Conservation (phyloP, 1,284 basidiomycete species). For the Gomphus bonarii region DNA sequence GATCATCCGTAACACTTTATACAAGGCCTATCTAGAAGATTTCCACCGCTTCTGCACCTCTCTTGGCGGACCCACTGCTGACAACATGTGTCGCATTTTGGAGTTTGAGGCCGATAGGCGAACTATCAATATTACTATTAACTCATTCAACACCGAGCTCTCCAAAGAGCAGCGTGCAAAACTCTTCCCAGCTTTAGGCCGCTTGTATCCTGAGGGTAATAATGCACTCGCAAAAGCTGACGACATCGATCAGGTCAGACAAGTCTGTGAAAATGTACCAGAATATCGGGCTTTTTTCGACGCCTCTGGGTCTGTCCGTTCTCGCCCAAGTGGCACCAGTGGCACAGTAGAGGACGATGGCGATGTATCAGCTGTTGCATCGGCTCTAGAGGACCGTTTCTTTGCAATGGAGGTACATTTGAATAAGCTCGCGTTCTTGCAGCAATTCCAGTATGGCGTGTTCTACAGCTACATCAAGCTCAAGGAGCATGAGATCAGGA, state of each 20-base stretch:
- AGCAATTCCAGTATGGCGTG: conserved; percentile 89
- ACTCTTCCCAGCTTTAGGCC: conserved; percentile 90
- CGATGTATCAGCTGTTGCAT: conserved; percentile 26
- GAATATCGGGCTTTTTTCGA: conserved; percentile 93
- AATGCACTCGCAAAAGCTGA: conserved; percentile 90
- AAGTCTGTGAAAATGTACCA: conserved; percentile 77
- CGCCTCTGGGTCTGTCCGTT: conserved; percentile 29
- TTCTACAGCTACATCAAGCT: conserved; percentile 95
- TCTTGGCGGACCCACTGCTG: conserved; percentile 77
- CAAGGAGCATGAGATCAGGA: conserved; percentile 99
- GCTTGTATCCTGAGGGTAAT: conserved; percentile 93
- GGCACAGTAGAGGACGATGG: conserved; percentile 41
- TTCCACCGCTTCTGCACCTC: conserved; percentile 81
- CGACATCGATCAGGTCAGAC: conserved; percentile 89
- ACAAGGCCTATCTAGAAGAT: conserved; percentile 98
- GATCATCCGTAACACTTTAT: conserved; percentile 99
- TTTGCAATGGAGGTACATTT: conserved; percentile 90
- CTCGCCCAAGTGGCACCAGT: conserved; percentile 20
- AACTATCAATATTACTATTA: conserved; percentile 98
- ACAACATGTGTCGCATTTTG: conserved; percentile 85
- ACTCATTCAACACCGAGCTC: conserved; percentile 94
- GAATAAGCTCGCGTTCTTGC: conserved; percentile 90
- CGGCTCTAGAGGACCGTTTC: conserved; percentile 82
- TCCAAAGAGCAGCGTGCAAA: conserved; percentile 94
- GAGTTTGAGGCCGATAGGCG: conserved; percentile 96